These are phyloP conservation scores for Margaritispora aquatica DNA, from an alignment of 495 filamentous ascomycete species.

Conservation along the genomic window DNA sequence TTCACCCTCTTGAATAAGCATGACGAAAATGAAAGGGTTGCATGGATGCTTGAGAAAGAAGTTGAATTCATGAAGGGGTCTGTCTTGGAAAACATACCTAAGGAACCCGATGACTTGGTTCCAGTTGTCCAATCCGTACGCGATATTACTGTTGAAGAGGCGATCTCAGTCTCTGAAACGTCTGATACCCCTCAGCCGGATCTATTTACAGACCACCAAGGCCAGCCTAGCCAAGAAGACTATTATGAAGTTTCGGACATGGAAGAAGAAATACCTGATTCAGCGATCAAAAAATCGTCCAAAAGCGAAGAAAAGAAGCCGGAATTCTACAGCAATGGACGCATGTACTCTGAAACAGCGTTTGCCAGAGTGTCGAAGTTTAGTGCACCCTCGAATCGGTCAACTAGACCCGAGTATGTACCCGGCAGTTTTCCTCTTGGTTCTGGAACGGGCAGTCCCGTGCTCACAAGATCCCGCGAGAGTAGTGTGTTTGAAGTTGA, in stretches of 20 bases:
- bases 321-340: not conserved
- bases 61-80: not conserved
- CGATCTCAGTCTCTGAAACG: not conserved
- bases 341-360: no score
- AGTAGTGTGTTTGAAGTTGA: no score
- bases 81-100: not conserved
- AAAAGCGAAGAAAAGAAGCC: not conserved
- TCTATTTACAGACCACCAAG: no score
- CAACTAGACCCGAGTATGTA: no score
- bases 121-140: not conserved
- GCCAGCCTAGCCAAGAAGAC: not conserved
- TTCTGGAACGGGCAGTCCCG: no score
- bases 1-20: not conserved
- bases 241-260: not conserved
- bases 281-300: not conserved
- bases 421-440: no score
- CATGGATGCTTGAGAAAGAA: not conserved
- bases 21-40: not conserved
- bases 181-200: no score
- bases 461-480: no score
- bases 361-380: no score
- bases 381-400: no score
- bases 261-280: not conserved
- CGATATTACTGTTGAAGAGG: not conserved
- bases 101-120: not conserved